Conservation (phyloP, 257 asterid genomes). For the Scutellaria baicalensis region DNA sequence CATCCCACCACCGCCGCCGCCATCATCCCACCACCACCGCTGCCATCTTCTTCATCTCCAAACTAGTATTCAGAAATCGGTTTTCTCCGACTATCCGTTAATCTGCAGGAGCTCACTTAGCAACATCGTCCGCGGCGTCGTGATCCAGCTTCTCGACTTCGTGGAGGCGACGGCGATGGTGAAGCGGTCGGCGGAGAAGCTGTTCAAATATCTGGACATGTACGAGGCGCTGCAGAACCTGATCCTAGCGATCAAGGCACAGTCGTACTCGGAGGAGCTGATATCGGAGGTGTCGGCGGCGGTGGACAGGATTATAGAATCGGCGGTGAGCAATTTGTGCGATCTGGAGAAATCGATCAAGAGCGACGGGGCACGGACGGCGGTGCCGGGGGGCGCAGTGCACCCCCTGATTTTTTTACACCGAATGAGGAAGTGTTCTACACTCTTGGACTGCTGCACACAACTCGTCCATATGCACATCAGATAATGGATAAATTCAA, state of each 20-base stretch:
- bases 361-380: constrained; percentile 42
- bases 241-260: constrained; percentile 27
- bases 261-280: constrained; percentile 35
- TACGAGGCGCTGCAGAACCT: constrained; percentile 51
- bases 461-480: not conserved
- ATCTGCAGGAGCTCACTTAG: constrained; percentile 26
- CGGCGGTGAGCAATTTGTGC: constrained; percentile 47
- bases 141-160: constrained; percentile 71
- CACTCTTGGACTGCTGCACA: constrained; percentile 21
- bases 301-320: constrained; percentile 51
- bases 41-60: no score
- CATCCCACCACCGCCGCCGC: no score
- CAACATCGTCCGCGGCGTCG: constrained; percentile 53
- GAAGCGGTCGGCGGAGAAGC: constrained; percentile 67
- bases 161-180: constrained; percentile 71
- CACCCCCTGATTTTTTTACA: constrained; percentile 82
- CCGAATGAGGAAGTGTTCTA: constrained; percentile 41
- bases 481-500: constrained; percentile 22
- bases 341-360: constrained; percentile 68
- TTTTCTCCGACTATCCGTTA: constrained; percentile 39
- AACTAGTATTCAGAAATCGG: no score
- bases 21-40: no score
- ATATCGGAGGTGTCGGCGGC: constrained; percentile 38
- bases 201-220: constrained; percentile 71
- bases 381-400: constrained; percentile 90